Percentiles rank a stretch among this genome's conserved stretches.
Conservation (phyloP, 2,329 filamentous ascomycete species). For the Dichotomopilus funicola region DNA sequence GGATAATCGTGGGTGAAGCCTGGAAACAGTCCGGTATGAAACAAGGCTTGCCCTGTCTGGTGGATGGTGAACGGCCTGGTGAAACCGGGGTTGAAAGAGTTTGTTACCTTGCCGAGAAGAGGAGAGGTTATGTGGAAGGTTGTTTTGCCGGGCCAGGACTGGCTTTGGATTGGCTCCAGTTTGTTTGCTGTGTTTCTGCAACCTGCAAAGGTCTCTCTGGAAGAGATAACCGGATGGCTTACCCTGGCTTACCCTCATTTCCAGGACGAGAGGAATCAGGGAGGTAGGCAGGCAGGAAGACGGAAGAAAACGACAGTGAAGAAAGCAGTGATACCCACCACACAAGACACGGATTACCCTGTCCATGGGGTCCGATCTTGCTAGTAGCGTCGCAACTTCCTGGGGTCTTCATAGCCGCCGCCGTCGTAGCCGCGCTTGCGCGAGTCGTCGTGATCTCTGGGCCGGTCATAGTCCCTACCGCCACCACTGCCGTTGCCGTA, state of each 20-base stretch:
- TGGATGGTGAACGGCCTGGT: no score
- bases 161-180: no score
- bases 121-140: no score
- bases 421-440: slow-evolving; percentile 70
- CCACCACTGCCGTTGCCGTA: slow-evolving; percentile 37
- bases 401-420: slow-evolving; percentile 67
- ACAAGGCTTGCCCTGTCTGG: no score
- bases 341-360: slow-evolving; percentile 27
- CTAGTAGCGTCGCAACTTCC: slow-evolving; percentile 60
- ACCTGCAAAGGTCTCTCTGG: background rate
- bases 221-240: slow-evolving; percentile 12
- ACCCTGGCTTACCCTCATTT: slow-evolving; percentile 29
- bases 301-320: slow-evolving; percentile 20
- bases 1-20: no score
- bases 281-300: slow-evolving; percentile 11
- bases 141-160: no score
- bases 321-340: slow-evolving; percentile 39
- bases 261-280: slow-evolving; percentile 20
- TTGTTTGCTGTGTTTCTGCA: background rate
- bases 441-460: slow-evolving; percentile 42
- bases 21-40: no score
- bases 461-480: slow-evolving; percentile 47
- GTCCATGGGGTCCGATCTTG: slow-evolving; percentile 25
- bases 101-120: no score
- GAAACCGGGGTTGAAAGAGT: no score